Evolutionary conservation across 2,329 filamentous ascomycete species (phyloP).

Genomic region (Epicoccum nigrum): DNA sequence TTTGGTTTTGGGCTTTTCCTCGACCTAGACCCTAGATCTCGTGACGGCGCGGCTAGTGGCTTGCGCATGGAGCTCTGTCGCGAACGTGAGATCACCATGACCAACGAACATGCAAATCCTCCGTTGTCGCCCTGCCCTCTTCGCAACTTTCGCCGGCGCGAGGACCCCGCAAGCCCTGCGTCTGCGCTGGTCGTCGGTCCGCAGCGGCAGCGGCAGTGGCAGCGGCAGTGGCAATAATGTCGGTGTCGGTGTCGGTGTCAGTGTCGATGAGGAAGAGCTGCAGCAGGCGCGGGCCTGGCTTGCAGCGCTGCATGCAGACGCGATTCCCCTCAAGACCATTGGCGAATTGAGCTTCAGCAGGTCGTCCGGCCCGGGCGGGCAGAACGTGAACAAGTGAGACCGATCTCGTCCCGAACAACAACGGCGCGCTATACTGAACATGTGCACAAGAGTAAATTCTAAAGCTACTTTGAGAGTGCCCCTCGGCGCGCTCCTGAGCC

Average conservation of each 20-base stretch:
- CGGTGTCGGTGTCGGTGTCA: too few relatives aligned
- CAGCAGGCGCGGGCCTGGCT: conserved; percentile 63
- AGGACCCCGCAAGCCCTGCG: conserved; percentile 15
- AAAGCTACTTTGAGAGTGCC: conserved; percentile 69
- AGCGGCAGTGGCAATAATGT: too few relatives aligned
- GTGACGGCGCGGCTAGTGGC: conserved; percentile 15
- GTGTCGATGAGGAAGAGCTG: conserved; percentile 37
- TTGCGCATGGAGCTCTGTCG: conserved; percentile 11
- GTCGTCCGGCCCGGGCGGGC: conserved; percentile 69
- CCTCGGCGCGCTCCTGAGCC: conserved; percentile 57
- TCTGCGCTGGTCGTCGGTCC: conserved; percentile 14
- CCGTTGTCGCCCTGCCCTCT: conserved; percentile 16
- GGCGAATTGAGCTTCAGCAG: conserved; percentile 67
- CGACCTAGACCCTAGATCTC: conserved; percentile 5
- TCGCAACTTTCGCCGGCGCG: conserved; percentile 10
- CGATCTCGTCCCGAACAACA: conserved; percentile 20
- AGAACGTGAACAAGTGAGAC: conserved; percentile 71
- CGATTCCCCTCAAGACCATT: conserved; percentile 60
- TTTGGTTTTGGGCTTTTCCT: conserved; percentile 13
- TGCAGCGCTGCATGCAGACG: conserved; percentile 57
- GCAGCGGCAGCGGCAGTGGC: conserved; percentile 11
- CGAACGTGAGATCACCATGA: conserved; percentile 15
- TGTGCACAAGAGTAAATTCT: conserved; percentile 63
- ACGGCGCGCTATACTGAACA: conserved; percentile 46
- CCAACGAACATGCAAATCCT: conserved; percentile 21